Conservation (phyloP, 257 asterid species). For the Marsdenia floribunda region DNA sequence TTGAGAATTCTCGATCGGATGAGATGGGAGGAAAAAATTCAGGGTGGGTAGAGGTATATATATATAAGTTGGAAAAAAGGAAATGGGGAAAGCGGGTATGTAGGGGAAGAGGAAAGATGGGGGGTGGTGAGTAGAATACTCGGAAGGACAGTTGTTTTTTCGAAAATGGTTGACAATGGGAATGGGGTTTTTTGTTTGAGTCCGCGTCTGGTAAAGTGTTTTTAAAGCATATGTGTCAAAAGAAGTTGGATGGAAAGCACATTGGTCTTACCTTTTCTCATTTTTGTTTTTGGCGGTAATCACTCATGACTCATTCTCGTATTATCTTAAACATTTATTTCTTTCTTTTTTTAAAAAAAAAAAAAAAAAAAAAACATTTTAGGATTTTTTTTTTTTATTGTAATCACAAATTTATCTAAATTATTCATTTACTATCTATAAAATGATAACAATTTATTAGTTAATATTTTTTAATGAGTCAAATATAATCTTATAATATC, state of each 20-base stretch:
- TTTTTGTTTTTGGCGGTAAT: not conserved
- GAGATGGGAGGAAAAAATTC: not conserved
- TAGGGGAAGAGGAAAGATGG: not conserved
- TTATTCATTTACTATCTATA: no score
- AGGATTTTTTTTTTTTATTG: no score
- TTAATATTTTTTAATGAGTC: no score
- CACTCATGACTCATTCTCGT: not conserved
- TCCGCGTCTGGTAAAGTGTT: constrained; percentile 24
- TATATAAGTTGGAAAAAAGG: not conserved
- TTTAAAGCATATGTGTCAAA: constrained; percentile 1
- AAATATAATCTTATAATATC: no score
- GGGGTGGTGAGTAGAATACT: not conserved
- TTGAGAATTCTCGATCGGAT: not conserved
- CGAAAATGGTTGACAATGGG: constrained; percentile 12
- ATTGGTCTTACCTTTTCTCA: constrained; percentile 16
- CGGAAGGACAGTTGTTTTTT: constrained; percentile 24
- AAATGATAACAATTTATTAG: no score
- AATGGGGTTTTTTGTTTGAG: not conserved
- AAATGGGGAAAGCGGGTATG: constrained; percentile 3
- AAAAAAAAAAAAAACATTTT: no score
- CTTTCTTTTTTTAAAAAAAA: no score
- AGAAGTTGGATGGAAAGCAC: constrained; percentile 26
- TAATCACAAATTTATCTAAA: no score
- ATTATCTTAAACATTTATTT: not conserved
- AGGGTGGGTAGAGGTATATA: constrained; percentile 8